Conservation (phyloP, 495 filamentous ascomycete genomes). For the Xylaria grammica region DNA sequence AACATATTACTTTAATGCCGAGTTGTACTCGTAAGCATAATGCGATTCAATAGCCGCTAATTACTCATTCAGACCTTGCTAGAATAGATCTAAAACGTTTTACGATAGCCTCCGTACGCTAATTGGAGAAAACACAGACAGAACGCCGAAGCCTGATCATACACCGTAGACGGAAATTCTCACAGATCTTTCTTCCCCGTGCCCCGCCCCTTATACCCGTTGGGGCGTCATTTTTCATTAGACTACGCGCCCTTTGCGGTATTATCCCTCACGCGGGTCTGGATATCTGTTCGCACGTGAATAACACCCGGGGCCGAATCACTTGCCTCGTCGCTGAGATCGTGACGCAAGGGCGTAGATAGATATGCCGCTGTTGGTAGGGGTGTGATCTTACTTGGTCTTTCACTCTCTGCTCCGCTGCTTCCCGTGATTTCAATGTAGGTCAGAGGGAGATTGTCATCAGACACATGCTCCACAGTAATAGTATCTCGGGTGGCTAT, state of each 20-base stretch:
- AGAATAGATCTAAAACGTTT: no score
- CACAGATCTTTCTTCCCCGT: no score
- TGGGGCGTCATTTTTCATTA: background rate
- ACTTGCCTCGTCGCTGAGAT: background rate
- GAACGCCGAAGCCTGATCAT: no score
- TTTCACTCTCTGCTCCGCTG: background rate
- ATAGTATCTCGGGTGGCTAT: background rate
- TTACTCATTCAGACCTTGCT: no score
- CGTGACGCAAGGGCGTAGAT: background rate
- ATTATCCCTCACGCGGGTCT: background rate
- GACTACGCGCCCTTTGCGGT: background rate
- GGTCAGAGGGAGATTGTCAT: conserved; percentile 28
- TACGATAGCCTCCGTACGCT: no score
- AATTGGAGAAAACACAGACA: no score
- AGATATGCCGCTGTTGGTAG: background rate
- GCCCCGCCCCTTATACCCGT: no score
- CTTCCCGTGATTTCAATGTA: conserved; percentile 23
- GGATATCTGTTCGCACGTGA: conserved; percentile 30
- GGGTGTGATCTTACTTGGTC: background rate
- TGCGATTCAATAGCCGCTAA: no score
- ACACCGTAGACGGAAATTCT: no score
- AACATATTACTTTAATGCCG: no score
- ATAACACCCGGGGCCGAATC: conserved; percentile 17
- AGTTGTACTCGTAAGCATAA: no score
- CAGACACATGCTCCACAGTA: conserved; percentile 16